Conservation (phyloP, 2,329 filamentous ascomycete species). For the Dactylellina parvicollis region DNA sequence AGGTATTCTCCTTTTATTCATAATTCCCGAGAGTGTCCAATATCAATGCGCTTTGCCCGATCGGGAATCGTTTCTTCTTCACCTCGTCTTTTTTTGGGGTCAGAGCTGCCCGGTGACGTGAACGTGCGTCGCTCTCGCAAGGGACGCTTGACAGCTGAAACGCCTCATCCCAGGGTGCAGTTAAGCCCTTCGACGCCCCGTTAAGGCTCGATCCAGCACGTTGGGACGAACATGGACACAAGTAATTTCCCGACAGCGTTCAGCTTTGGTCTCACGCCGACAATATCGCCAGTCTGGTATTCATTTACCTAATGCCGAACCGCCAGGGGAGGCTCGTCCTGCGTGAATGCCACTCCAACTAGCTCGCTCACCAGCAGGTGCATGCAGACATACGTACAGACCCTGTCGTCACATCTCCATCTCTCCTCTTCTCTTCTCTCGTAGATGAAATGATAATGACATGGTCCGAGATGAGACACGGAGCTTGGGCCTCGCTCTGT, state of each 20-base stretch:
- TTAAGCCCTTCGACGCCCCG: constrained; percentile 8
- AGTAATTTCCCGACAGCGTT: constrained; percentile 8
- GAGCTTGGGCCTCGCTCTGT: too few relatives aligned
- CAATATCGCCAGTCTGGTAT: background rate
- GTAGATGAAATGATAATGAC: too few relatives aligned
- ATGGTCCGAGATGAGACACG: too few relatives aligned
- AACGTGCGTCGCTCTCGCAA: too few relatives aligned
- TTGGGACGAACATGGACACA: background rate
- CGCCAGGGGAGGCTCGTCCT: background rate
- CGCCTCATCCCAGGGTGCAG: constrained; percentile 7
- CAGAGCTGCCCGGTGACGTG: constrained; percentile 22
- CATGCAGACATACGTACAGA: too few relatives aligned
- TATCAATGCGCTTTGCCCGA: constrained; percentile 19
- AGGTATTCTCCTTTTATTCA: background rate
- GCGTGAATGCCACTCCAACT: too few relatives aligned
- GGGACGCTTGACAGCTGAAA: constrained; percentile 41
- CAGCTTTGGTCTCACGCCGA: background rate
- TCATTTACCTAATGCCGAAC: constrained; percentile 8
- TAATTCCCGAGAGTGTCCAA: constrained; percentile 23
- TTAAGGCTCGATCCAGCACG: constrained; percentile 22
- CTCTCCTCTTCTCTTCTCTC: too few relatives aligned
- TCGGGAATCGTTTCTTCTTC: constrained; percentile 19
- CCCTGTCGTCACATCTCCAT: too few relatives aligned
- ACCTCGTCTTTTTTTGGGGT: constrained; percentile 36
- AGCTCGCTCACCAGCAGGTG: too few relatives aligned